phyloP scores from a whole-genome alignment of 2,329 filamentous ascomycete species.

The Fusarium pilosicola region DNA sequence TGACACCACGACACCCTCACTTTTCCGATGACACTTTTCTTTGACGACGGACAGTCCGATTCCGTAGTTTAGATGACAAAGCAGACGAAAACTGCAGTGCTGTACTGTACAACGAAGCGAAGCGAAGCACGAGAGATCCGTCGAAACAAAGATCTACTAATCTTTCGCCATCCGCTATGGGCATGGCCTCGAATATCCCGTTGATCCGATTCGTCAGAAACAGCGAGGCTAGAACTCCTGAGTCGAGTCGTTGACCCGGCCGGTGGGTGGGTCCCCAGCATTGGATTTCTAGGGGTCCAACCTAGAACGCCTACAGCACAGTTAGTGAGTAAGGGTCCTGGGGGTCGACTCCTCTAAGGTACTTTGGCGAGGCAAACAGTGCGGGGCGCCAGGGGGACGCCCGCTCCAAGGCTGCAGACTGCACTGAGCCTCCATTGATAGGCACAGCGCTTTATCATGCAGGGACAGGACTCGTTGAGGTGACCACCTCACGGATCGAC shows the following conservation, averaged over 20 bases:
- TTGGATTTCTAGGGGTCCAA: slow-evolving; percentile 32
- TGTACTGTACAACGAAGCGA: background rate
- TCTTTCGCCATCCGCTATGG: slow-evolving; percentile 23
- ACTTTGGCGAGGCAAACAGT: slow-evolving; percentile 39
- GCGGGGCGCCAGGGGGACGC: slow-evolving; percentile 16
- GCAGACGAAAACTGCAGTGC: background rate
- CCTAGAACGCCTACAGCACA: background rate
- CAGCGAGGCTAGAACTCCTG: slow-evolving; percentile 28
- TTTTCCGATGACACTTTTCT: slow-evolving; percentile 1
- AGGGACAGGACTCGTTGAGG: background rate
- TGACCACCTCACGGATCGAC: slow-evolving; percentile 9
- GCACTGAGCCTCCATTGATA: slow-evolving; percentile 1
- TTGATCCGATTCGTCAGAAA: slow-evolving; percentile 32
- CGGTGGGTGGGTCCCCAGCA: slow-evolving; percentile 20
- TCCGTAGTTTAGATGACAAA: slow-evolving; percentile 7
- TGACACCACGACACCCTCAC: slow-evolving; percentile 6
- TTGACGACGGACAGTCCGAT: slow-evolving; percentile 24
- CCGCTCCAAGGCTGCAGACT: slow-evolving; percentile 17
- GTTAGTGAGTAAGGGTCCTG: background rate
- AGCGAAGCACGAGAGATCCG: background rate
- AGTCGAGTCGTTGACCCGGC: slow-evolving; percentile 32
- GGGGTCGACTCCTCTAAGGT: slow-evolving; percentile 16
- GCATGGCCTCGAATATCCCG: background rate
- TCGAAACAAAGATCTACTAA: slow-evolving; percentile 16
- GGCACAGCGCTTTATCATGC: slow-evolving; percentile 8